Evolutionary conservation across 345 rosid genomes (phyloP), one percentile per base, ranked within the genome.

Genomic region (Physaria fendleri): DNA sequence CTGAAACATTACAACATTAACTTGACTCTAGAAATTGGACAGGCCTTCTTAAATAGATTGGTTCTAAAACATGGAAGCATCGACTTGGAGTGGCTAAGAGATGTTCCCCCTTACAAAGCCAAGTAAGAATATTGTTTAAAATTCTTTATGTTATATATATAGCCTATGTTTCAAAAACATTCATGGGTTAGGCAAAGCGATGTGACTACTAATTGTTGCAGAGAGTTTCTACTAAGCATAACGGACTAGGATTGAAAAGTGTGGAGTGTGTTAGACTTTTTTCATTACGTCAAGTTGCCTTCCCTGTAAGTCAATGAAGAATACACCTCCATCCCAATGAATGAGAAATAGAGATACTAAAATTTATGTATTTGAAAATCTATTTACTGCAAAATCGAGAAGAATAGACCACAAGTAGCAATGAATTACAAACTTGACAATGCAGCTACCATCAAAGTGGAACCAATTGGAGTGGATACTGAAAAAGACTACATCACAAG

Each of bases 181-280:
- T 8, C 12, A 21, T 5, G 12, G 3, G 13, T 35, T 22, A 25
- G 30, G n/a, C 0, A 44, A 1, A 24, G 11, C 46, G 3, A 42
- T 0, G 9, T 46, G 33, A 27, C 34, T 65, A 42, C 41, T 9
- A 48, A 64, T 37, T 62, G 65, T 34, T 75, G 79, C 68, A 88
- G 95, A 59, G 90, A 88, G 53, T 92, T 78, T 75, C 82, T 92
- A 39, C 80, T 92, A 30, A 86, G 90, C 71, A 61, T 88, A 40
- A 84, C 8, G 98, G 98, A 21, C 47, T 88, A 60, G 95, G 96
- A 22, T 59, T 92, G 65, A 92, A 88, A 75, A 92, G 96, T 23
- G 96, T 88, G 23, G 96, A 92, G 61, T 92, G 98, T 43, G 96
- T 92, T 56, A 81, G 96, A 61, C 93, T 92, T 74, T 66, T 92